Conservation (phyloP, 2,329 filamentous ascomycete genomes). For the Fusarium nygamai region DNA sequence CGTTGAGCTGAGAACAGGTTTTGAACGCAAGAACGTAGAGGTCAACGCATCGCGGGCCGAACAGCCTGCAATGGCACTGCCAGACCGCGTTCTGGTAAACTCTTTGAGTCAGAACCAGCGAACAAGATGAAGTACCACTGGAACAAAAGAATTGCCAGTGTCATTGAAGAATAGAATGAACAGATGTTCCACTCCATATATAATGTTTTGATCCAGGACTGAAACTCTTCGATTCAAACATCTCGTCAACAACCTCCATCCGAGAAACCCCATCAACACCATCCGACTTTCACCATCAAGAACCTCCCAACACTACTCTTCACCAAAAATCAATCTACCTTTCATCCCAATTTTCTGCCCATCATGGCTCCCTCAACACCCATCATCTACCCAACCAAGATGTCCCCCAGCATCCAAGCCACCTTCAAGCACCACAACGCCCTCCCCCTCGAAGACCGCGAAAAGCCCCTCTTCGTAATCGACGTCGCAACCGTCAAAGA, state of each 20-base stretch:
- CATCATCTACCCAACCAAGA: neutral
- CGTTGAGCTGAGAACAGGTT: neutral
- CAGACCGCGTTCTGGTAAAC: rapidly evolving
- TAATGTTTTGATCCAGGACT: neutral
- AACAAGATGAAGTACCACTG: no score
- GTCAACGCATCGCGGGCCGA: rapidly evolving
- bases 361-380: neutral
- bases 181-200: neutral
- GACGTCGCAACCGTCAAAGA: neutral
- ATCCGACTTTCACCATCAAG: neutral
- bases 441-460: neutral
- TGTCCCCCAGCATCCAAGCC: neutral
- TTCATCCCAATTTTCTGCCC: rapidly evolving
- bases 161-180: no score
- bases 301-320: rapidly evolving
- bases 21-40: rapidly evolving
- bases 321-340: rapidly evolving
- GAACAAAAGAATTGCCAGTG: neutral
- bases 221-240: neutral
- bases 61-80: neutral
- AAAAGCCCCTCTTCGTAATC: neutral
- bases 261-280: neutral
- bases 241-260: neutral
- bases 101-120: no score
- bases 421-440: neutral